Evolutionary conservation across 352 stramenopile genomes (phyloP).

Genomic region (Globisporangium echinulatum): DNA sequence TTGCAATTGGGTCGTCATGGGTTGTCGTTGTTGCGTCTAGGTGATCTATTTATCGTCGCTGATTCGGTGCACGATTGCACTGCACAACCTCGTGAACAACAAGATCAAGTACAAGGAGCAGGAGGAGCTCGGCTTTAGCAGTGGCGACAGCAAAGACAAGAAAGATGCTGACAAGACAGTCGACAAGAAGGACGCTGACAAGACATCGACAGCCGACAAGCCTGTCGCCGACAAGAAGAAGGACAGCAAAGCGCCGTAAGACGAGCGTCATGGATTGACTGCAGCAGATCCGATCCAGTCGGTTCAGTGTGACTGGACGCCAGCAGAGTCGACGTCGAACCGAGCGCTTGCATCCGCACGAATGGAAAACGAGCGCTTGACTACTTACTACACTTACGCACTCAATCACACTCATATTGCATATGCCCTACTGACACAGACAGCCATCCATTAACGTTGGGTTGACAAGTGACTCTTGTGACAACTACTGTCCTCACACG

Average conservation of each 20-base stretch:
- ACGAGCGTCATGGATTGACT: too few relatives aligned
- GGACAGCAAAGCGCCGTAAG: constrained; percentile 38
- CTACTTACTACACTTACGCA: too few relatives aligned
- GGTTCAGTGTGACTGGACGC: not conserved
- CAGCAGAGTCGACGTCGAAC: not conserved
- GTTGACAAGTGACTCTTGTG: not conserved
- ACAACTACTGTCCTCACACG: not conserved
- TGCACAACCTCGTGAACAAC: constrained; percentile 99
- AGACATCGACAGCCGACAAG: not conserved
- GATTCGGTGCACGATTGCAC: constrained; percentile 96
- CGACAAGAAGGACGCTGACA: constrained; percentile 7
- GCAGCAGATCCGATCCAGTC: not conserved
- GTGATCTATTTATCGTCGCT: constrained; percentile 97
- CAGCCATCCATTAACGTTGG: not conserved
- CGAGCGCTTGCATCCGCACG: too few relatives aligned
- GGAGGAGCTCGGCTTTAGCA: constrained; percentile 54
- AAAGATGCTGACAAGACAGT: constrained; percentile 59
- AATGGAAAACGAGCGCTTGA: too few relatives aligned
- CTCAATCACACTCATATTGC: too few relatives aligned
- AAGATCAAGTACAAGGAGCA: constrained; percentile 96
- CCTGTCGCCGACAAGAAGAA: constrained; percentile 20
- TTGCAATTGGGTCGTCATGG: not conserved
- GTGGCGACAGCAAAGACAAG: constrained; percentile 30
- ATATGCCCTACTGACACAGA: not conserved
- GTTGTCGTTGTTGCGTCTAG: constrained; percentile 21